Base-by-base conservation (phyloP, 805 yeast species). In the Pichia nakasei region DNA sequence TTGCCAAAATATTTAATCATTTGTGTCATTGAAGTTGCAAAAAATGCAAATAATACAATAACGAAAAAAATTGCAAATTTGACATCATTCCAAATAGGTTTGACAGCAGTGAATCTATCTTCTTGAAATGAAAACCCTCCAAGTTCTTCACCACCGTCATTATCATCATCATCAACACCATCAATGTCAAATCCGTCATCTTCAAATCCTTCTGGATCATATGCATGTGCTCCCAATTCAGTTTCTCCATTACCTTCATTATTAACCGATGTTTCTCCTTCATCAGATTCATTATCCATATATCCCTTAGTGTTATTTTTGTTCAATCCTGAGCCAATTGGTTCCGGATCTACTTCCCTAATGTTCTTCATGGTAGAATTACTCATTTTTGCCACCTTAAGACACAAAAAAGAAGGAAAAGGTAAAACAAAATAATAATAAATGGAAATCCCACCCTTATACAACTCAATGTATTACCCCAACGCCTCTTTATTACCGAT, bases 31-130 rank as follows among this genome's bases (percentile, higher is more conserved):
- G 49, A 29, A 7, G 38, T 32, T 5, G 43, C 9, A 17, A 38
- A 26, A 35, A 49, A 47, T 11, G 24, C 13, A 3, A 43, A 27
- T 6, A 42, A 22, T 22, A 45, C 27, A 4, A 39, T 19, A 0
- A 34, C 9, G 37, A 49, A 49, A 19, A 42, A 39, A 7, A 83
- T 47, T 0, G 84, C 70, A 55, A 82, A 82, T 0, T 84, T 82
- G 73, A 81, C 71, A 60, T 87, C 95, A 55, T 85, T 78, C 64
- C 68, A 75, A 48, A 65, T 72, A 2, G 86, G 86, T 47, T 69
- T 73, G 29, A 70, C 73, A 22, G 82, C 70, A 47, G 80, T 77
- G 62, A 86, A 86, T 6, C 80, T 73, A 42, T 85, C 80, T 24
- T 78, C 84, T 8, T 47, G 48, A 13, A 47, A 26, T 4, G 35